Conservation (phyloP, 2,329 filamentous ascomycete species). For the Cladosporium sp. region DNA sequence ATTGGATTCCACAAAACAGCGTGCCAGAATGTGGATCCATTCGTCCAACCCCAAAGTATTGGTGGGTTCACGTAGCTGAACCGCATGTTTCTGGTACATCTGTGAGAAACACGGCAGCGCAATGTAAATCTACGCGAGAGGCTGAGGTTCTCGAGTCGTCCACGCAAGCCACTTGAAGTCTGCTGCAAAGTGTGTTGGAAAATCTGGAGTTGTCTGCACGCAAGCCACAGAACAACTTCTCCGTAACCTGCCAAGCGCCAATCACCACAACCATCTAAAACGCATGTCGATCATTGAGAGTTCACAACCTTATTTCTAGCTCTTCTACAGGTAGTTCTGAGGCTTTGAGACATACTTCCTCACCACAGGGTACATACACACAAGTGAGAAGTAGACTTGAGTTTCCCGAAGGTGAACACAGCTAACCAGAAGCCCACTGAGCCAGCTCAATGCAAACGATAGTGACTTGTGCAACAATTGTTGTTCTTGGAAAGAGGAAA, state of each 20-base stretch:
- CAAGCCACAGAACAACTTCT: background rate
- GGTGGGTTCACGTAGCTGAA: background rate
- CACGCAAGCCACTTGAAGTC: background rate
- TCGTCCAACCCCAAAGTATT: background rate
- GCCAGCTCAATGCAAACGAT: background rate
- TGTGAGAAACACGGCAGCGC: background rate
- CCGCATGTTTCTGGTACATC: background rate
- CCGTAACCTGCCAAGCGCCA: background rate
- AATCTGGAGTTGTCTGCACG: background rate
- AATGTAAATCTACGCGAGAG: background rate
- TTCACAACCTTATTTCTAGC: background rate
- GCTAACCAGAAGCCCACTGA: background rate
- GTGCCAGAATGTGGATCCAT: background rate
- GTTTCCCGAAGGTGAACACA: background rate
- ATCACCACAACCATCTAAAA: background rate
- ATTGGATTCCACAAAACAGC: background rate
- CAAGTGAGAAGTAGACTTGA: background rate
- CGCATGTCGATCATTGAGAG: background rate
- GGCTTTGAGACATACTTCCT: too few relatives aligned
- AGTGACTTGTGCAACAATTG: background rate
- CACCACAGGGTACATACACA: too few relatives aligned
- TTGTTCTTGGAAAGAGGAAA: background rate
- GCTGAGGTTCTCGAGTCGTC: background rate
- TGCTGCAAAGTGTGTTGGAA: background rate
- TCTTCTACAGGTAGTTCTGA: background rate